phyloP scores from a whole-genome alignment of 257 asterid species.

The Avicennia marina region DNA sequence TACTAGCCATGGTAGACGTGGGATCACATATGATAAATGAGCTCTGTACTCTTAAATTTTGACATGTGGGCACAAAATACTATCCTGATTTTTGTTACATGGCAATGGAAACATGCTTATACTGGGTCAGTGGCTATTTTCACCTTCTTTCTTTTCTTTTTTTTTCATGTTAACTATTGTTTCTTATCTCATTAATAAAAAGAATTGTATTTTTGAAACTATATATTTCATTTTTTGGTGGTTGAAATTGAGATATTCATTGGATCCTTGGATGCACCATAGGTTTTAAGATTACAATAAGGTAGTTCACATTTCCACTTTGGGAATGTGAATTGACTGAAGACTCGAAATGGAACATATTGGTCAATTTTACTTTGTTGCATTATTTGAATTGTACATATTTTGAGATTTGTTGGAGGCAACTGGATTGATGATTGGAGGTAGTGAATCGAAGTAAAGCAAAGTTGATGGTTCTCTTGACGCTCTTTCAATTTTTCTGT shows the following conservation, averaged over 20 bases:
- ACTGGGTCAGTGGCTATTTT: not conserved
- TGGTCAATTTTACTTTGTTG: not conserved
- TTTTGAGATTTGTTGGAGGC: not conserved
- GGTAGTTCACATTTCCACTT: not conserved
- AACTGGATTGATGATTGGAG: not conserved
- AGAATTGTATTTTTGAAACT: not conserved
- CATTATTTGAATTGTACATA: not conserved
- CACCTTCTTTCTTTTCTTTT: no score
- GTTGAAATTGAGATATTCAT: not conserved
- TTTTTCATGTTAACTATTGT: not conserved
- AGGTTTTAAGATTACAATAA: not conserved
- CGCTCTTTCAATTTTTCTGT: not conserved
- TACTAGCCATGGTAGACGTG: no score
- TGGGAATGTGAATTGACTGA: not conserved
- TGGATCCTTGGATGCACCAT: not conserved
- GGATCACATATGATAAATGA: no score
- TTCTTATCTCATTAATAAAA: not conserved
- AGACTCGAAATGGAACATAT: no score
- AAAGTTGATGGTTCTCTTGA: not conserved
- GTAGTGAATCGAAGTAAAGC: not conserved
- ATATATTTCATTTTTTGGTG: not conserved
- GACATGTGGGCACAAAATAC: not conserved
- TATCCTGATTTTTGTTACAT: not conserved
- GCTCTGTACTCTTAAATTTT: no score
- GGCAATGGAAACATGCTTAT: no score